A percentile compares a stretch with the other conserved stretches of the same genome.
Conservation (phyloP, 208 protist species). For the Wallacemonas collosoma region DNA sequence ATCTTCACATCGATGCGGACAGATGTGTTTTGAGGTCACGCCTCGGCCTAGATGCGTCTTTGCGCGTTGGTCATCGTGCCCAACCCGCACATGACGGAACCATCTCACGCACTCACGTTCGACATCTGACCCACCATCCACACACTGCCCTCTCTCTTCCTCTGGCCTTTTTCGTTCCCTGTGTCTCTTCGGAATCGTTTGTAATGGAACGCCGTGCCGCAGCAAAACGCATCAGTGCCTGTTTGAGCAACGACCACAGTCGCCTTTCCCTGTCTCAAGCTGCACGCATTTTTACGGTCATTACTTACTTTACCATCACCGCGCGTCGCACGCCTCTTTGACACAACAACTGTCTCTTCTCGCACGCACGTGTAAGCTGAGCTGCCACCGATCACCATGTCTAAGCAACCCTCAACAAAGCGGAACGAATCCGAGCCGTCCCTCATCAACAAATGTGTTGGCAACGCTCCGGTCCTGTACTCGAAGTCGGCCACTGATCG, state of each 20-base stretch:
- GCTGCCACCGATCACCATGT: neutral
- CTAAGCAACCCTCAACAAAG: conserved; percentile 1
- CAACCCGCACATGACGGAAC: too few species aligned
- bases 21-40: too few species aligned
- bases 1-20: too few species aligned
- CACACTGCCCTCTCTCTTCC: neutral
- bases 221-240: neutral
- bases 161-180: conserved; percentile 3
- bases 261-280: neutral
- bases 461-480: conserved; percentile 68
- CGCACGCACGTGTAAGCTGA: neutral
- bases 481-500: conserved; percentile 49
- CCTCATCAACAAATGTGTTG: conserved; percentile 44
- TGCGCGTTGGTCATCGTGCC: too few species aligned
- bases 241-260: neutral
- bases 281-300: conserved; percentile 12
- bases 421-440: conserved; percentile 1
- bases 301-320: neutral
- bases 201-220: neutral
- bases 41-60: too few species aligned
- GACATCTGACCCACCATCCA: too few species aligned
- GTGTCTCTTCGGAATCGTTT: neutral
- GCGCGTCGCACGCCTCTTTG: neutral
- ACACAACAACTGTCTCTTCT: conserved; percentile 16
- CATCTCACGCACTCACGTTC: too few species aligned